Evolutionary conservation across 345 rosid species (phyloP).

Genomic region (Citrus reticulata): DNA sequence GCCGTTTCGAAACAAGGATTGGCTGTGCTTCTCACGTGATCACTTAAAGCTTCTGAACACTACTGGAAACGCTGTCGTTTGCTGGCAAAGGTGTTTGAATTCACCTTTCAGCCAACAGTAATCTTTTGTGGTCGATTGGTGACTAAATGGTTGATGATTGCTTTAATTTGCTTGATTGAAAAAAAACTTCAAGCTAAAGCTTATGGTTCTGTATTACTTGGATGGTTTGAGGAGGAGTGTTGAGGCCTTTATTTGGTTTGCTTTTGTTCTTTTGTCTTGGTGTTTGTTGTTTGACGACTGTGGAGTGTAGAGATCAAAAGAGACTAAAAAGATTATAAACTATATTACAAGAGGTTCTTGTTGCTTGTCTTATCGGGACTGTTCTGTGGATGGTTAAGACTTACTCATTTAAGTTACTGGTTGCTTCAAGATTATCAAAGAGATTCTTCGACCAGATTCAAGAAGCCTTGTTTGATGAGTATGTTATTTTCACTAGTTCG

Average conservation of each 20-base stretch:
- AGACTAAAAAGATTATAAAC: too few species aligned
- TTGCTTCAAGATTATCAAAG: conserved; percentile 45
- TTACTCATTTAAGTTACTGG: conserved; percentile 31
- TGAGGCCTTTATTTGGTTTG: too few species aligned
- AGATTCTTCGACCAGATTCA: conserved; percentile 66
- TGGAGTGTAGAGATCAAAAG: too few species aligned
- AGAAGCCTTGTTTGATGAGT: conserved; percentile 57
- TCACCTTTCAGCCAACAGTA: conserved; percentile 7
- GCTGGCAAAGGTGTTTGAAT: too few species aligned
- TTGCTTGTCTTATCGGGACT: conserved; percentile 38
- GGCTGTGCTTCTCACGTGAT: too few species aligned
- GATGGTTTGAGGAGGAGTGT: too few species aligned
- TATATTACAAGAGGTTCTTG: conserved; percentile 35
- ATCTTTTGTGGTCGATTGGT: conserved; percentile 48
- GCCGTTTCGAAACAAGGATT: too few species aligned
- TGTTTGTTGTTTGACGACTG: too few species aligned
- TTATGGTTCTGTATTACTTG: conserved; percentile 36
- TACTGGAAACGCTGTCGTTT: too few species aligned
- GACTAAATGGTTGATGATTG: conserved; percentile 39
- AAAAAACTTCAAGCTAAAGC: conserved; percentile 49
- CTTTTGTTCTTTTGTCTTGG: too few species aligned
- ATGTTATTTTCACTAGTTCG: conserved; percentile 39
- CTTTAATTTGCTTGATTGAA: conserved; percentile 46
- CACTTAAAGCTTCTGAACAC: too few species aligned
- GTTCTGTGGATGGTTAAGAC: conserved; percentile 51